phyloP scores from a whole-genome alignment of 306 rosid genomes.

The Quercus parvula region DNA sequence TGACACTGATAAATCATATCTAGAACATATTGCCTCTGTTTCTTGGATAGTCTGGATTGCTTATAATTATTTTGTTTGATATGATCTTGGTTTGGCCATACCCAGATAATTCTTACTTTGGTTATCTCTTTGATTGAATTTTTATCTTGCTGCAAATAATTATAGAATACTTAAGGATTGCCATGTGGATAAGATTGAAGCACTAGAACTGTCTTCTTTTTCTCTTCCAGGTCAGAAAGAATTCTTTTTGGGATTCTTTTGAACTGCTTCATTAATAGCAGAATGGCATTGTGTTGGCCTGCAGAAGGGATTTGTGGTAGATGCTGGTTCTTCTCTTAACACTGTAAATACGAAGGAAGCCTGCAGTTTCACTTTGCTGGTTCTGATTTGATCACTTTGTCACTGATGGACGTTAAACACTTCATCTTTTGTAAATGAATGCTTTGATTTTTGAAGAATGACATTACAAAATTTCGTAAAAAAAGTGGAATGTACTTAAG shows the following conservation, averaged over 20 bases:
- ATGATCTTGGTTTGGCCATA: not conserved
- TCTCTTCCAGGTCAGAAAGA: constrained; percentile 2
- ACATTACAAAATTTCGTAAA: not conserved
- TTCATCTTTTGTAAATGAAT: not conserved
- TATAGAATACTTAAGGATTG: not conserved
- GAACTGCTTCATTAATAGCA: not conserved
- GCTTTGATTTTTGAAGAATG: not conserved
- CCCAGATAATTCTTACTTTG: not conserved
- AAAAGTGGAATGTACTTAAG: not conserved
- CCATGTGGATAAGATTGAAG: not conserved
- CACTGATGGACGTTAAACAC: not conserved
- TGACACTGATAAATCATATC: too few species aligned
- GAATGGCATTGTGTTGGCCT: not conserved
- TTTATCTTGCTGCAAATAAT: not conserved
- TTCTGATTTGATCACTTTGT: not conserved
- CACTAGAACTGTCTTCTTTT: not conserved
- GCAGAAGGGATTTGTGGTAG: not conserved
- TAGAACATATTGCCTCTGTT: not conserved
- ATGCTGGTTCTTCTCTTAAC: not conserved
- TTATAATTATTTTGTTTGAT: not conserved
- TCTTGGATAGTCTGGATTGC: not conserved
- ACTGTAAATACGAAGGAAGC: not conserved
- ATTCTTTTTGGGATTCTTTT: not conserved
- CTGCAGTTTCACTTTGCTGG: not conserved
- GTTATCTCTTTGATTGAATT: not conserved